Conservation (phyloP, 768 basidiomycete species). For the Amanita fuliginea region DNA sequence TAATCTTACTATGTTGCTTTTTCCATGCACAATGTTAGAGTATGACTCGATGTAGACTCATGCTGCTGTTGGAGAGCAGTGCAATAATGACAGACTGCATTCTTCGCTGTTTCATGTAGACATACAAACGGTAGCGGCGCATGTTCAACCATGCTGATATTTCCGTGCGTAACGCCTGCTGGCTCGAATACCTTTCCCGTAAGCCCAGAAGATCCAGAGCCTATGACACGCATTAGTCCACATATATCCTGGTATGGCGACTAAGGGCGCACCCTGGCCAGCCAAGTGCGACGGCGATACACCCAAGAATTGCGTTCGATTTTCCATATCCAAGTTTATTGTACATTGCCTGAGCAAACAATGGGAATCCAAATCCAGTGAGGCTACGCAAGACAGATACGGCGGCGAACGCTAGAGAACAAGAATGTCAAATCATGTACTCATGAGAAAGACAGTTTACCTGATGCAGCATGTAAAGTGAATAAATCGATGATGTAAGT, state of each 20-base stretch:
- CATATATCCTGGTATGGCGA: not conserved
- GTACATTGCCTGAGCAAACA: slow-evolving; percentile 67
- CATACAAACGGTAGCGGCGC: too few species aligned
- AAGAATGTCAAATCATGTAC: not conserved
- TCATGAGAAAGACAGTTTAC: slow-evolving; percentile 16
- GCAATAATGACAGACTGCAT: too few species aligned
- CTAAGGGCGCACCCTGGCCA: slow-evolving; percentile 24
- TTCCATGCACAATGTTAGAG: too few species aligned
- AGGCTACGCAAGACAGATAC: slow-evolving; percentile 51
- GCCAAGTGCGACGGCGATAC: slow-evolving; percentile 44
- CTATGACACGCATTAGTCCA: not conserved
- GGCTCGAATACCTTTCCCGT: slow-evolving; percentile 2
- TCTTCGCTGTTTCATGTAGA: too few species aligned
- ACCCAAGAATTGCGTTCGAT: slow-evolving; percentile 56
- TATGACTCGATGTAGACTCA: too few species aligned
- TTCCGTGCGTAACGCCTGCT: slow-evolving; percentile 5
- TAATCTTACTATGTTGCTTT: too few species aligned
- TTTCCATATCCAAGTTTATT: slow-evolving; percentile 56
- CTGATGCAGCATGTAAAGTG: slow-evolving; percentile 57
- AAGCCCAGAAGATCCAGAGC: slow-evolving; percentile 9
- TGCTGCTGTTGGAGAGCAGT: too few species aligned
- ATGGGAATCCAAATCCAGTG: slow-evolving; percentile 65
- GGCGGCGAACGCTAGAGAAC: slow-evolving; percentile 45
- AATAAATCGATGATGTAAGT: slow-evolving; percentile 62
- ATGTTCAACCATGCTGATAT: too few species aligned